These are phyloP conservation scores for Tuctoria greenei DNA, from an alignment of 176 grass and related monocot species.

Conservation along the genomic window DNA sequence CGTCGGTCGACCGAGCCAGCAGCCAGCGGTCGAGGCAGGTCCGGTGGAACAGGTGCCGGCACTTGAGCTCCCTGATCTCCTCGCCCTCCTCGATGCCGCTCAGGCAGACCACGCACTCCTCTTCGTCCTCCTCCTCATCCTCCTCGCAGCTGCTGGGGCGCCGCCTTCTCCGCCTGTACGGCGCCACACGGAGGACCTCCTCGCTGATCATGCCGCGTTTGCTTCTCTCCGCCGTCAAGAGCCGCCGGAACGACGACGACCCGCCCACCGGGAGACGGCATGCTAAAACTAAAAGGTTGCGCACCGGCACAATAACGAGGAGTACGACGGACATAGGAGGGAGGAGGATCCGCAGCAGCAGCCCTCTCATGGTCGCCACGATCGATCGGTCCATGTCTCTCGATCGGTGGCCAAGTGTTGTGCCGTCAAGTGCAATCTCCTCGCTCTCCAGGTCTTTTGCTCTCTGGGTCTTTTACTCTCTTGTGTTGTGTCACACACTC, in stretches of 20 bases:
- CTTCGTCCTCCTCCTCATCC: neutral
- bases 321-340: neutral
- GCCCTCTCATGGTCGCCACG: neutral
- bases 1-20: conserved; percentile 29
- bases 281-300: conserved; percentile 26
- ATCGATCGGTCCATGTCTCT: no score
- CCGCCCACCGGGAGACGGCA: conserved; percentile 21
- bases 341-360: neutral
- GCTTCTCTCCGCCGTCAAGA: neutral
- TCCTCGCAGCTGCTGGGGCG: neutral
- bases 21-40: conserved; percentile 63
- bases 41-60: conserved; percentile 62
- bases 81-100: conserved; percentile 57
- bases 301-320: neutral
- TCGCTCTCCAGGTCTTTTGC: no score
- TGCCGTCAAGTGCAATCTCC: no score
- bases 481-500: no score
- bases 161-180: neutral
- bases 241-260: conserved; percentile 25
- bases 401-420: no score
- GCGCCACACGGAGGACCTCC: conserved; percentile 26
- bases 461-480: no score
- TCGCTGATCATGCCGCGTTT: neutral
- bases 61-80: conserved; percentile 62
- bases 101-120: conserved; percentile 58